Percentiles rank a stretch among this genome's conserved stretches.
These are phyloP conservation scores for Yarrowia deformans DNA, from an alignment of 805 yeast species.

Conservation along the genomic window DNA sequence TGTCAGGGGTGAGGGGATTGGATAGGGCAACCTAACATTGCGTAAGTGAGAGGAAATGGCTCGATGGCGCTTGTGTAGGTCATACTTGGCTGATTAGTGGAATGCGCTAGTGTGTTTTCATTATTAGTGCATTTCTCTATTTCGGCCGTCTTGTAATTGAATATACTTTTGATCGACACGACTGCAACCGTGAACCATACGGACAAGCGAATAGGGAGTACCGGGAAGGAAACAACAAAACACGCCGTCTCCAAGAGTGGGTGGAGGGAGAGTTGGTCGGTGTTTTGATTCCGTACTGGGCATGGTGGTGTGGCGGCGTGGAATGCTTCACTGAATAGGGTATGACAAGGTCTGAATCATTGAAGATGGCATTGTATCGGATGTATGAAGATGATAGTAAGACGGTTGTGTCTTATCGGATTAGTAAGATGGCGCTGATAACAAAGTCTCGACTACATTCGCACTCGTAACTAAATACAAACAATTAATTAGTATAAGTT, in stretches of 20 bases:
- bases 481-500: conserved; percentile 36
- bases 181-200: neutral
- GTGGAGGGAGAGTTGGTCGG: no score
- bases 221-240: neutral
- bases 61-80: conserved; percentile 3
- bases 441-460: neutral
- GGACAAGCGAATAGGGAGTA: neutral
- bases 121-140: neutral
- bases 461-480: conserved; percentile 25
- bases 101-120: conserved; percentile 15
- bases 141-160: neutral
- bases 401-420: no score
- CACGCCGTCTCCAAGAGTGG: neutral
- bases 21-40: no score
- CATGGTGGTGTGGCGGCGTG: no score
- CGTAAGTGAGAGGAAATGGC: neutral
- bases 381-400: neutral
- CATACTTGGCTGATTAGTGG: neutral
- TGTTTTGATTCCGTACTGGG: no score
- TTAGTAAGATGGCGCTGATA: no score
- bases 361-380: no score
- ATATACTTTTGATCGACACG: conserved; percentile 21
- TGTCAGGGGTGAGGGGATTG: neutral
- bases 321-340: no score
- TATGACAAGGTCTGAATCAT: no score